These are phyloP conservation scores for Melanogaster broomeanus DNA, from an alignment of 768 basidiomycete species.

Conservation along the genomic window DNA sequence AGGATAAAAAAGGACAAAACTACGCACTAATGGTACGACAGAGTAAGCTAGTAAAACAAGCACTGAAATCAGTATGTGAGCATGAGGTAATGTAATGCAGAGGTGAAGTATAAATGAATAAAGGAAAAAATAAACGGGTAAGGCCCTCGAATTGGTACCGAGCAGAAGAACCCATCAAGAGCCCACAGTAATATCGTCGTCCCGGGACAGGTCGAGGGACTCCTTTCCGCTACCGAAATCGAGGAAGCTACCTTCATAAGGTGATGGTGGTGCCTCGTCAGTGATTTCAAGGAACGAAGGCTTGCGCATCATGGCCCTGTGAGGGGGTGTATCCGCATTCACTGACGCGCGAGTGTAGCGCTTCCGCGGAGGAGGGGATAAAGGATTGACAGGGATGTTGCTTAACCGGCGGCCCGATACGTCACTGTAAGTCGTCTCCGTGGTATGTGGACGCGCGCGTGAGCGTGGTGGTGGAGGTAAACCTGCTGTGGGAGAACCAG, in stretches of 20 bases:
- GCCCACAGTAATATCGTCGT: conserved; percentile 35
- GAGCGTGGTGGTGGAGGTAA: conserved; percentile 60
- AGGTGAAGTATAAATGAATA: conserved; percentile 6
- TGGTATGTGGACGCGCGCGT: conserved; percentile 15
- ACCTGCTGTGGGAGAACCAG: conserved; percentile 31
- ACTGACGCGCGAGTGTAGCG: neutral
- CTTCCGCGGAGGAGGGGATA: conserved; percentile 34
- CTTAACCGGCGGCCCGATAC: conserved; percentile 19
- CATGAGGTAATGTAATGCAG: neutral
- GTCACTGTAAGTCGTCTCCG: conserved; percentile 5
- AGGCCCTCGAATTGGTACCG: neutral
- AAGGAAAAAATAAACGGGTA: conserved; percentile 15
- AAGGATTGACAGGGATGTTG: conserved; percentile 32
- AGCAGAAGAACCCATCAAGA: neutral
- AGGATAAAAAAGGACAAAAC: neutral
- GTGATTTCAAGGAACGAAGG: conserved; percentile 71
- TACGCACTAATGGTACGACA: conserved; percentile 1
- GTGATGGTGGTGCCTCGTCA: conserved; percentile 35
- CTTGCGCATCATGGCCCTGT: conserved; percentile 60
- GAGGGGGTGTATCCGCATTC: conserved; percentile 40
- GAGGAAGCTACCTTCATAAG: conserved; percentile 39
- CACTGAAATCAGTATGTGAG: neutral
- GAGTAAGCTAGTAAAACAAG: conserved; percentile 19
- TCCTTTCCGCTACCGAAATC: conserved; percentile 39
- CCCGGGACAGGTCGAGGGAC: conserved; percentile 42